Percentiles rank a stretch among this genome's conserved stretches.
phyloP scores from a whole-genome alignment of 768 basidiomycete species.

The Serendipita indica region DNA sequence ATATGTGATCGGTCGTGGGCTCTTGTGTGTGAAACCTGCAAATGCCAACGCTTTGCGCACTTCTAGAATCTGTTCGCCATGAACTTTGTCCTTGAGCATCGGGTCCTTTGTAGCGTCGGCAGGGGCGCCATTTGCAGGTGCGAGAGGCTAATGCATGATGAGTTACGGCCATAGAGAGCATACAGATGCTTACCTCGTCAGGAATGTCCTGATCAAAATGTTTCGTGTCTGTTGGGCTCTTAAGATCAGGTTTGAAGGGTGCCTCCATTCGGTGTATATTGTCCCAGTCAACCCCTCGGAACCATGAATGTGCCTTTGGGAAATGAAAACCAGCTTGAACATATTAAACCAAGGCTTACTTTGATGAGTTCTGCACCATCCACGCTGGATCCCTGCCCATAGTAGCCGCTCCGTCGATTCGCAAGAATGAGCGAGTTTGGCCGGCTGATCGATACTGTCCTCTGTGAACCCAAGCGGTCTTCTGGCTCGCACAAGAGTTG shows the following conservation, averaged over 20 bases:
- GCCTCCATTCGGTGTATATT: constrained; percentile 72
- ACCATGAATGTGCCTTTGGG: constrained; percentile 69
- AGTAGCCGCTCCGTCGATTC: constrained; percentile 60
- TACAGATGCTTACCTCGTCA: constrained; percentile 47
- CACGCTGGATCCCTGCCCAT: constrained; percentile 32
- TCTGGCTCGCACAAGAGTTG: constrained; percentile 89
- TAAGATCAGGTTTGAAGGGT: constrained; percentile 80
- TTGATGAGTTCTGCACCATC: constrained; percentile 91
- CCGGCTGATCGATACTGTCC: constrained; percentile 48
- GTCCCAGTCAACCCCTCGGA: constrained; percentile 79
- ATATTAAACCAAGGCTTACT: constrained; percentile 26
- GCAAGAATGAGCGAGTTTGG: constrained; percentile 66
- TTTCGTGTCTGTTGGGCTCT: constrained; percentile 69
- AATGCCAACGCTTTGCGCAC: constrained; percentile 86
- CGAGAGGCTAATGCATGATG: constrained; percentile 45
- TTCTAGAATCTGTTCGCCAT: constrained; percentile 76
- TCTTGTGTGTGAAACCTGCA: constrained; percentile 83
- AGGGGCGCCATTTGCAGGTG: constrained; percentile 73
- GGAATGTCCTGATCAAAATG: constrained; percentile 96
- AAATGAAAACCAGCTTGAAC: constrained; percentile 7
- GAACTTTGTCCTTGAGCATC: constrained; percentile 65
- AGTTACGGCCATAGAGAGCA: constrained; percentile 23
- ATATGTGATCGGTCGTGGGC: constrained; percentile 65
- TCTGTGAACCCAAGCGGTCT: constrained; percentile 74
- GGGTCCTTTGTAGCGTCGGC: constrained; percentile 81